Evolutionary conservation across 768 basidiomycete species (phyloP), one percentile per base, ranked within the genome.

Genomic region (Hypholoma sublateritium): DNA sequence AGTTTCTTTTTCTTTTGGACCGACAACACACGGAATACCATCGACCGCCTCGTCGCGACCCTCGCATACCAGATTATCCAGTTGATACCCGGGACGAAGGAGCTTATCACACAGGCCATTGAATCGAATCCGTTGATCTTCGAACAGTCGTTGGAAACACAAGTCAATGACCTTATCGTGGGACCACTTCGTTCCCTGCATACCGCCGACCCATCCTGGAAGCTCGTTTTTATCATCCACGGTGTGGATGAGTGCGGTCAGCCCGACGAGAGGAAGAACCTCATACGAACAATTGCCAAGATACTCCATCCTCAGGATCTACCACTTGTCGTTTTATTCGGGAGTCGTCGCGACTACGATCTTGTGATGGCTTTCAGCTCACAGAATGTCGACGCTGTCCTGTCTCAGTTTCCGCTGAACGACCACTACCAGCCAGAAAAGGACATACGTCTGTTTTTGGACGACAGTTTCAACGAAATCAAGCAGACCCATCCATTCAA

Each of bases 1-100:
- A 58, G 34, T 16, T 65, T 65, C 61, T 65, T 65, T 32, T 60
- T 65, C 36, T 61, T 59, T n/a, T 44, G 60, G 16, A 44, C 46
- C 1, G 57, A 42, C 2, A 53, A 17, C 1, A 55, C 46, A 13
- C 53, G 61, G 21, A 59, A 57, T 21, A 48, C 47, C 16, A 50
- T 53, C 35, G 50, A 43, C 1, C 9, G n/a, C 28, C 41, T 66
- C 16, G 47, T 66, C 11, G 32, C 61, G 12, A 66, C 63, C 5
- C 25, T 65, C 7, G 53, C 56, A 1, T 63, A 61, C 36, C 64
- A 65, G 49, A 35, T 63, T 13, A 44, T 49, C 0, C 24, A 56
- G 3, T 32, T 48, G 1, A 48, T 65, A 7, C 64, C 64, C 17
- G 50, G 53, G 25, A 57, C 58, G 6, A 19, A 55, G 4, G 28